phyloP scores from a whole-genome alignment of 306 rosid species.

The Vigna mungo region DNA sequence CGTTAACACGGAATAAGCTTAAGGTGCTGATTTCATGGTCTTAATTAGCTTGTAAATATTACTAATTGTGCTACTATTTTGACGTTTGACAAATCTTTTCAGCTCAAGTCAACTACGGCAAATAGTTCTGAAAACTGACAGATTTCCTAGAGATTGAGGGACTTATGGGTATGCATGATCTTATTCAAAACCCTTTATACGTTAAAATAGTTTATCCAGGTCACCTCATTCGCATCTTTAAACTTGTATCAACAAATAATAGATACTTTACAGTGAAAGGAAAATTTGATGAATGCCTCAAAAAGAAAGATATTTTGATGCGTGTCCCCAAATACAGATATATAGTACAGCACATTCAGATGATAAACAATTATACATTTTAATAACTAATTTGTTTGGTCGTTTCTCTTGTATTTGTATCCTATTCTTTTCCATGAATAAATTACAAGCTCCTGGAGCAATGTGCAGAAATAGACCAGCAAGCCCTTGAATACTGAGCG shows the following conservation, averaged over 20 bases:
- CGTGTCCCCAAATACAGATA: slow-evolving; percentile 30
- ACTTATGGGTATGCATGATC: slow-evolving; percentile 6
- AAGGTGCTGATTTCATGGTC: neutral
- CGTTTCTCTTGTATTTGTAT: slow-evolving; percentile 38
- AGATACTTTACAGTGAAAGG: slow-evolving; percentile 42
- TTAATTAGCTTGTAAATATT: neutral
- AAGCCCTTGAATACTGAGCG: slow-evolving; percentile 39
- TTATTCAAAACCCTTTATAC: slow-evolving; percentile 26
- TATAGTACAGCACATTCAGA: slow-evolving; percentile 27
- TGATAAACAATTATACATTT: slow-evolving; percentile 47
- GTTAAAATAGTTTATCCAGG: slow-evolving; percentile 32
- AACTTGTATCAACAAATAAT: slow-evolving; percentile 29
- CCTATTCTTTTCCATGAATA: slow-evolving; percentile 42
- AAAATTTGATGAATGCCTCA: slow-evolving; percentile 33
- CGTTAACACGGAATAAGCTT: neutral
- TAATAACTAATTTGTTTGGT: slow-evolving; percentile 42
- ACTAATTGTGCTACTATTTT: neutral
- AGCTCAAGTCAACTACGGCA: neutral
- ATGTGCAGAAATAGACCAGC: slow-evolving; percentile 41
- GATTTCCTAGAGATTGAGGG: neutral
- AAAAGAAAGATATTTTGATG: slow-evolving; percentile 5
- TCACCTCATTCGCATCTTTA: slow-evolving; percentile 29
- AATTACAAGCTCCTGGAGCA: slow-evolving; percentile 51
- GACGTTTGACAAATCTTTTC: neutral
- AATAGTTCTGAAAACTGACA: neutral